These are phyloP conservation scores for Protomyces pachydermus DNA, from an alignment of 1,139 yeast genomes.

Conservation along the genomic window DNA sequence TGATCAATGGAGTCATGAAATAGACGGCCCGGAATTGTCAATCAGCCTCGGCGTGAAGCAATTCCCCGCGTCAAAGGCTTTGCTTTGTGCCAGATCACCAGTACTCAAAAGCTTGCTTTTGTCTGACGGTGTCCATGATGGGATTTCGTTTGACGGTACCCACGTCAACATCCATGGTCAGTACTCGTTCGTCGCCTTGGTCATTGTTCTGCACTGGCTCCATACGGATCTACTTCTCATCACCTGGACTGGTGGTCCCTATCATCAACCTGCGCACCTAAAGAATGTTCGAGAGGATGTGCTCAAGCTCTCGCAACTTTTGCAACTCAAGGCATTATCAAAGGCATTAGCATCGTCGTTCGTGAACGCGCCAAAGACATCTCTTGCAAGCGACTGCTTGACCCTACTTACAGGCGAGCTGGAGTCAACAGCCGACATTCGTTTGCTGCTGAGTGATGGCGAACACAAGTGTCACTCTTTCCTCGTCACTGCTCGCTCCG, in stretches of 20 bases:
- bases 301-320: slow-evolving; percentile 31
- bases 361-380: slow-evolving; percentile 31
- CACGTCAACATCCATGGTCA: not conserved
- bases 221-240: slow-evolving; percentile 47
- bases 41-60: slow-evolving; percentile 28
- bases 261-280: slow-evolving; percentile 25
- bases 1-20: slow-evolving; percentile 18
- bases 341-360: slow-evolving; percentile 31
- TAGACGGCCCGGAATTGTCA: slow-evolving; percentile 18
- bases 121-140: not conserved
- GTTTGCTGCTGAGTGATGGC: slow-evolving; percentile 45
- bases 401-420: slow-evolving; percentile 28
- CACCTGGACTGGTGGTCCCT: slow-evolving; percentile 42
- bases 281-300: slow-evolving; percentile 36
- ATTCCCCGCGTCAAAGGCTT: slow-evolving; percentile 34
- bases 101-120: not conserved
- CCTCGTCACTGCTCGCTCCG: slow-evolving; percentile 53
- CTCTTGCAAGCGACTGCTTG: slow-evolving; percentile 33
- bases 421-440: slow-evolving; percentile 36
- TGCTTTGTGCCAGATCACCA: slow-evolving; percentile 12
- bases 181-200: slow-evolving; percentile 37
- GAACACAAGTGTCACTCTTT: slow-evolving; percentile 45
- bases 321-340: slow-evolving; percentile 33
- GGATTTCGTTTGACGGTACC: not conserved
- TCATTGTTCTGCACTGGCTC: slow-evolving; percentile 44